Base-by-base conservation (phyloP, 2,329 filamentous ascomycete species). In the Pseudogymnoascus pannorum region DNA sequence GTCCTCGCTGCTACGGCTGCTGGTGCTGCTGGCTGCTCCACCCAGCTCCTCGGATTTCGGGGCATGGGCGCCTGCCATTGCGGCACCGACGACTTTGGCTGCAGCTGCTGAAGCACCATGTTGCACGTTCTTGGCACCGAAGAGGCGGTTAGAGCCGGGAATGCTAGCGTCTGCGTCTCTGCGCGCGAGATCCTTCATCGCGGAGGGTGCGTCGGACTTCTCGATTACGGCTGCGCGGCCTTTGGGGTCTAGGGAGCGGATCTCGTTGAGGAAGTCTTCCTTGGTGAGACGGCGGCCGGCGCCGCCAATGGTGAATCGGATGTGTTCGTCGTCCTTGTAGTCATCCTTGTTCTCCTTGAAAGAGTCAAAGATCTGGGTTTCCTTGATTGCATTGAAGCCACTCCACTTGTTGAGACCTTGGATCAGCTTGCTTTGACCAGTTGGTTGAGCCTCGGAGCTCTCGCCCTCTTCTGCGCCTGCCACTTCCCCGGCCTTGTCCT, bases 231-330 rank as follows among this genome's bases (percentile, higher is more conserved):
- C 69, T 22, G 60, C 63, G 40, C 71, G 75, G 36, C 86, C 84
- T 68, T 84, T 84, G 22, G 83, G 82, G 70, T 93, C 88, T 63
- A 93, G 79, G 65, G 85, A 83, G 65, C 86, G 84, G 69, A 94
- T 86, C 70, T 91, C 85, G 54, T 81, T 78, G 64, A 94, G 85
- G 70, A 94, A 93, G 69, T 92, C 88, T 4, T 87, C 84, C 74
- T 92, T 92, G 64, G 82, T 92, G 83, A 94, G 87, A 57, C 89
- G 84, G 64, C 81, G 79, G 5, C 88, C 88, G n/a, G 86, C 83
- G 33, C 86, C 85, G 48, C 82, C 84, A 65, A 93, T 88, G 1
- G 87, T 92, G 73, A 92, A 93, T 12, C 89, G 83, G 61, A 93
- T 86, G 61, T 85, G 79, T 12, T 83, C 81, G 66, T 92, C 89